These are phyloP conservation scores for Exsudoporus frostii DNA, from an alignment of 768 basidiomycete genomes.

Conservation along the genomic window DNA sequence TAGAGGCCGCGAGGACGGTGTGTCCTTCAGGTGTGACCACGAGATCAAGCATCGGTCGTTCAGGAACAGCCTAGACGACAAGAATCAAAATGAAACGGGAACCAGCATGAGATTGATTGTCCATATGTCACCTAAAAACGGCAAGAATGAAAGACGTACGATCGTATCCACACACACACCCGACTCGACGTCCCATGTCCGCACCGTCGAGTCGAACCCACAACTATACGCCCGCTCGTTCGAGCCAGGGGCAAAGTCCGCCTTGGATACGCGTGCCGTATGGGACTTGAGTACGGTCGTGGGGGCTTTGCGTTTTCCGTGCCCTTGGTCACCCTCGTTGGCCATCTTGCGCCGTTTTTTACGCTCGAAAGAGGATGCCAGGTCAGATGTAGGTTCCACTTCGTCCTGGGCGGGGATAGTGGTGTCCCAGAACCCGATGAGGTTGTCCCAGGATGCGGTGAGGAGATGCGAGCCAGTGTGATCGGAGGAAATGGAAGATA, in stretches of 20 bases:
- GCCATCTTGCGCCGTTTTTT: constrained; percentile 65
- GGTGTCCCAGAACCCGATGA: constrained; percentile 81
- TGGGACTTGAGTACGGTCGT: constrained; percentile 80
- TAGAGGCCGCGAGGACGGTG: neutral
- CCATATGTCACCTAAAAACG: neutral
- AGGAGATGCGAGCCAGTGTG: constrained; percentile 59
- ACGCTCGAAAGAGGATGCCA: constrained; percentile 13
- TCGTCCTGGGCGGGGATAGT: constrained; percentile 62
- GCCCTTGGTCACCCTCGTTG: constrained; percentile 29
- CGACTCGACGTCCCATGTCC: constrained; percentile 81
- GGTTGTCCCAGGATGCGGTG: constrained; percentile 83
- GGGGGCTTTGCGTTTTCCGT: constrained; percentile 63
- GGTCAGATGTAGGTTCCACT: constrained; percentile 31
- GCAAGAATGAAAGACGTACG: constrained; percentile 35
- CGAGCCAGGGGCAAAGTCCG: constrained; percentile 48
- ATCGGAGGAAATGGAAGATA: constrained; percentile 61
- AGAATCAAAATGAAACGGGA: neutral
- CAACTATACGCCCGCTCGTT: constrained; percentile 23
- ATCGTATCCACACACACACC: constrained; percentile 71
- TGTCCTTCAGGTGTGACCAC: constrained; percentile 32
- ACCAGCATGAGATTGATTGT: neutral
- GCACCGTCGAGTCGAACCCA: constrained; percentile 84
- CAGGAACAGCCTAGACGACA: constrained; percentile 52
- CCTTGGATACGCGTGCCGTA: constrained; percentile 74
- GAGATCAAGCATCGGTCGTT: constrained; percentile 73